Base-by-base conservation (phyloP, 2,329 filamentous ascomycete genomes). In the Scopulariopsis brevicaulis region DNA sequence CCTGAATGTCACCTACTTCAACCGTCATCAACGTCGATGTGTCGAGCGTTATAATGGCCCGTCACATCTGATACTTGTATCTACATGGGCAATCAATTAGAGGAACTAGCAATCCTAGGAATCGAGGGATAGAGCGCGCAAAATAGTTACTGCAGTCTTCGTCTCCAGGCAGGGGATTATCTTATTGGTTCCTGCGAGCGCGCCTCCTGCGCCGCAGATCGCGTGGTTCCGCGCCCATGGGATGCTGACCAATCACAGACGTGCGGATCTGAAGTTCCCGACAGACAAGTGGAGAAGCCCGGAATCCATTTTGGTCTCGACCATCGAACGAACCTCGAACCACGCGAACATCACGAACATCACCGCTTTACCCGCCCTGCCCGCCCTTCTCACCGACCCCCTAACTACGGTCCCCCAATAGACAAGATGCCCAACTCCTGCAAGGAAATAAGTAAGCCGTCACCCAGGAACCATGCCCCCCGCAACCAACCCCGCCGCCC, bases 341-440 rank as follows among this genome's bases (percentile, higher is more conserved):
- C 3, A 15, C 40, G 11, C 43, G 15, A n/a, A 22, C 18, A 15
- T 20, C 37, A 3, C 37, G 12, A 12, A 40, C 37, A 4, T 11
- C 37, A 40, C 18, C 37, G 37, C 37, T 8, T 18, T 40, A n/a
- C n/a, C 15, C 28, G 2, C 15, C 25, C 18, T 40, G 22, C 40
- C 48, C 40, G n/a, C 18, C 14, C 35, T 25, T 28, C 54, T 22
- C n/a, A 25, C 28, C 32, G 25, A 50, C 14, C 24, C 54, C 43
- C 12, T 18, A 2, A 32, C 8, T 48, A 15, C n/a, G 43, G 43
- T 48, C n/a, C n/a, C 8, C 43, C 15, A 11, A 20, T 48, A 52
- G 60, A 60, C 70, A 77, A 71, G 58, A 96, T 97, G 94, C 92
- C 93, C 59, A 91, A 89, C 73, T 96, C 93, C 62, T 99, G 94